Evolutionary conservation across 352 stramenopile species (phyloP).

Genomic region (Blastocystis sp.): DNA sequence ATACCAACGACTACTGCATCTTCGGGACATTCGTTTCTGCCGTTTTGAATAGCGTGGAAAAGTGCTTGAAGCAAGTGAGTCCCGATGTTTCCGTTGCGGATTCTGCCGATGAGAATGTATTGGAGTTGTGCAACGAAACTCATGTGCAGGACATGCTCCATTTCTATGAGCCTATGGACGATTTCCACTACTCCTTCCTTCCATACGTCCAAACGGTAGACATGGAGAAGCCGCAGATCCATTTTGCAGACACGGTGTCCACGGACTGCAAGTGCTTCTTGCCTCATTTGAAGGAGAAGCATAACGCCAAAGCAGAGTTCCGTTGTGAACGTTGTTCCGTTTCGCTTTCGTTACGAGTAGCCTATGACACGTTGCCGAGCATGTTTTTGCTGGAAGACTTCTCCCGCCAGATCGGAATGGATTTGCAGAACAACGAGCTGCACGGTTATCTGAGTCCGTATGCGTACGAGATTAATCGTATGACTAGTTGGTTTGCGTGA

Average conservation of each 20-base stretch:
- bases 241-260: neutral
- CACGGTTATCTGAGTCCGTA: slow-evolving; percentile 64
- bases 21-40: slow-evolving; percentile 39
- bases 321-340: neutral
- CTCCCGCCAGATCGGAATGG: slow-evolving; percentile 47
- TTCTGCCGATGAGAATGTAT: neutral
- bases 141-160: neutral
- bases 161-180: neutral
- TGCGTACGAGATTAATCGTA: slow-evolving; percentile 63
- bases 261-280: slow-evolving; percentile 14
- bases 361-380: neutral
- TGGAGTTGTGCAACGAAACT: neutral
- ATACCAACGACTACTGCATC: slow-evolving; percentile 4
- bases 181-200: slow-evolving; percentile 32
- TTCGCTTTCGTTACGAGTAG: neutral
- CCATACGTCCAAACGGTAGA: slow-evolving; percentile 15
- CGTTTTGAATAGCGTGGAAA: slow-evolving; percentile 13
- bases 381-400: slow-evolving; percentile 51
- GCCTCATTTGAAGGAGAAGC: slow-evolving; percentile 27
- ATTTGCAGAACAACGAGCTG: slow-evolving; percentile 29
- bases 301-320: slow-evolving; percentile 38
- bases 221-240: slow-evolving; percentile 59
- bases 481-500: neutral
- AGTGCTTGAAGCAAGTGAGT: neutral
- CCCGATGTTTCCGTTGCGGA: neutral